Evolutionary conservation across 345 rosid species (phyloP), one percentile per base, ranked within the genome.

Genomic region (Lepidium aucheri): DNA sequence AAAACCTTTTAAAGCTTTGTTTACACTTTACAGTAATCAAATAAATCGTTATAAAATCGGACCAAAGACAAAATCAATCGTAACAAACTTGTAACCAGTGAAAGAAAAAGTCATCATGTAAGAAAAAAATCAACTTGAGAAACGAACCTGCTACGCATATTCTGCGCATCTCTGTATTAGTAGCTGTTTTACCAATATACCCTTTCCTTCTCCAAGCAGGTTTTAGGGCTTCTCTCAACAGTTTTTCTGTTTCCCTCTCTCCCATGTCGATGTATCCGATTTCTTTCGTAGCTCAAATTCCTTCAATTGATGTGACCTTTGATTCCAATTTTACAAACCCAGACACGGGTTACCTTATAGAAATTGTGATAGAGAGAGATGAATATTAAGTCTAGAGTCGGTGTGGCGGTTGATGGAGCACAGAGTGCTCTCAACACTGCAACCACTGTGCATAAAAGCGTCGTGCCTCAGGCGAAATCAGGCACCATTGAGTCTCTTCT

Each of bases 361-460:
- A 52, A 41, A 67, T 38, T 36, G 57, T 39, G 8, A 63, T 8
- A 35, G n/a, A 3, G 4, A 14, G 56, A 8, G 18, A 77, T 80
- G 82, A 77, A 75, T n/a, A 71, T 82, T 81, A 93, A 87, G 28
- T 97, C 96, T 7, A 78, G 92, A 72, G 96, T 89, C 40, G 91
- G 95, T 38, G 82, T 79, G 65, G 92, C 83, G 59, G 82, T 83
- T 46, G 94, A 89, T 51, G 93, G 91, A 67, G 80, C 89, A 6
- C 91, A 83, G 60, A 76, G 82, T 60, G 81, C 88, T 65, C 74
- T 89, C 44, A 86, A 71, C 42, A 53, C 98, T 14, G 82, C 84
- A 20, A 78, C 85, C 22, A 82, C 85, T 26, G 81, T 81, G 24
- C 91, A 79, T 5, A 83, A 81, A 7, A 70, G 73, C 36, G 87